Percentiles rank a stretch among this genome's conserved stretches.
Evolutionary conservation across 2,329 filamentous ascomycete species (phyloP).

Genomic region (Aspergillus luchuensis): DNA sequence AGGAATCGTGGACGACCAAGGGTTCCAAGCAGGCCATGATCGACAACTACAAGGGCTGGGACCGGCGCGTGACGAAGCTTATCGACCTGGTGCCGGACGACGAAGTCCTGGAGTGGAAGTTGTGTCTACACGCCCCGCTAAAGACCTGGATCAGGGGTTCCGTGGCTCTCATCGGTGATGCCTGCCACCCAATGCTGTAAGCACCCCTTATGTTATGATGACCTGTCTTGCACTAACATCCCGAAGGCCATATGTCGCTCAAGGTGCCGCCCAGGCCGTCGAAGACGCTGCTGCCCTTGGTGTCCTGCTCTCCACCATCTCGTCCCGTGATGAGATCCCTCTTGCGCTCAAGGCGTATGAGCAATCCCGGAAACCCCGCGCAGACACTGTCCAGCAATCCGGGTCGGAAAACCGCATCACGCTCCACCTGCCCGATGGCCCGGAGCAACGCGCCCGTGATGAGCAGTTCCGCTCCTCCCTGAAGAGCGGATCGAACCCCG

Average conservation of each 20-base stretch:
- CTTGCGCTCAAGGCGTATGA: slow-evolving; percentile 41
- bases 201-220: slow-evolving; percentile 5
- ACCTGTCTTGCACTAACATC: not conserved
- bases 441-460: slow-evolving; percentile 47
- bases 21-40: slow-evolving; percentile 64
- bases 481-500: slow-evolving; percentile 46
- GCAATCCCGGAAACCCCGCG: slow-evolving; percentile 41
- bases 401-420: slow-evolving; percentile 39
- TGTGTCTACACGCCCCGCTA: slow-evolving; percentile 38
- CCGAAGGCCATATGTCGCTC: slow-evolving; percentile 36
- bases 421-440: slow-evolving; percentile 43
- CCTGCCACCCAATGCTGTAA: slow-evolving; percentile 50
- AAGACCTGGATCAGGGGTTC: slow-evolving; percentile 37
- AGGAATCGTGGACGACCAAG: slow-evolving; percentile 65
- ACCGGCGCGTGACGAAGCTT: slow-evolving; percentile 60
- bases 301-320: slow-evolving; percentile 36
- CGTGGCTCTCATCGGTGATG: slow-evolving; percentile 46
- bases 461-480: slow-evolving; percentile 33
- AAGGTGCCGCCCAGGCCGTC: slow-evolving; percentile 53
- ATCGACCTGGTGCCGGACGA: slow-evolving; percentile 62
- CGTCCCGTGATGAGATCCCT: slow-evolving; percentile 36
- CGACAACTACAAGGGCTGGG: slow-evolving; percentile 63
- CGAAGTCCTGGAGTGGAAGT: slow-evolving; percentile 44
- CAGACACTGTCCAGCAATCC: slow-evolving; percentile 42
- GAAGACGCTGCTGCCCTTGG: slow-evolving; percentile 45